Evolutionary conservation across 257 asterid species (phyloP), one percentile per base, ranked within the genome.

Genomic region (Solanum virginianum): DNA sequence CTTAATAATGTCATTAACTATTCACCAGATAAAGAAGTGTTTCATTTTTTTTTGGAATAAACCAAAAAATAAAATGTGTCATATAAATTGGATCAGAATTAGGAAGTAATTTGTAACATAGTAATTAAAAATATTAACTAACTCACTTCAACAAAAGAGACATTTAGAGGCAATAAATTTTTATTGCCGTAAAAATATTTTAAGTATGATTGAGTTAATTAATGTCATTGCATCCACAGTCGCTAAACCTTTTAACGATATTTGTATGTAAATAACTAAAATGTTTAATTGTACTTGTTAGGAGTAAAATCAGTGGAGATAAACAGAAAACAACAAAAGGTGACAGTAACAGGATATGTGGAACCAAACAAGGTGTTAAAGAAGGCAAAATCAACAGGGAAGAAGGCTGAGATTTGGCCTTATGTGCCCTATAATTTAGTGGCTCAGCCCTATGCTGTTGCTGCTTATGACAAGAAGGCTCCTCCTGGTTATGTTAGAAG

Each of bases 381-480:
- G 91, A 91, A 90, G 84, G 98, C 97, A 0, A 90, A 92, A 71
- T 85, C 97, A 55, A 95, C 96, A 36, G 98, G 98, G 68, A 95
- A 94, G 81, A 94, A 93, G 89, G 93, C 92, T 12, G 99, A 94
- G 91, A 88, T 93, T 39, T 95, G 99, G 99, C 99, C 98, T 4
- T 95, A 95, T 70, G 94, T 93, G 29, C 98, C 98, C 0, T 94
- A 95, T 89, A 91, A 91, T 83, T 88, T 94, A 84, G 99, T 95
- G 89, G 97, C 98, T 70, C 97, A 92, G 85, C 99, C 99, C 7
- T 94, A 95, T 80, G 91, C 94, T 2, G 89, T 91, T 10, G 90
- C 79, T 77, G 87, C 93, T 49, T 95, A 95, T 81, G 99, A 95
- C 92, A 92, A 91, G 93, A 94, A 91, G 82, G 99, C 99, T 24